phyloP scores from a whole-genome alignment of 768 basidiomycete genomes.

The Thelephora aurantiotincta region DNA sequence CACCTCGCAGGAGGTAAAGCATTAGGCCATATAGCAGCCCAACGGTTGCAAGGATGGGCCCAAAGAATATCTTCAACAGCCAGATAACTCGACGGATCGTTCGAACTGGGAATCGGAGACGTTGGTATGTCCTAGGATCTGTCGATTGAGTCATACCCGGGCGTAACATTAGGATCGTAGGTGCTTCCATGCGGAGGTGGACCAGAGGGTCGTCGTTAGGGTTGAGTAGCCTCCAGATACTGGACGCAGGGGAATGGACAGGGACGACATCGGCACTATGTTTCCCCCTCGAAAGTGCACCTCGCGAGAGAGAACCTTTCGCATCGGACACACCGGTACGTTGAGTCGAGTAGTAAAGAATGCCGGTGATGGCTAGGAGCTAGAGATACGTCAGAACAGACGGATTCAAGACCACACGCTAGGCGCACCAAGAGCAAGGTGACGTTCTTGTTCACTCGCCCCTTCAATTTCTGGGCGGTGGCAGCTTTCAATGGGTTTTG shows the following conservation, averaged over 20 bases:
- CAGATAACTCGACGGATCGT: constrained; percentile 50
- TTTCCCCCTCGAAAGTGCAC: constrained; percentile 12
- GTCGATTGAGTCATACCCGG: constrained; percentile 19
- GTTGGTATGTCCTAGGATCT: constrained; percentile 2
- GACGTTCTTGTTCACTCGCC: constrained; percentile 63
- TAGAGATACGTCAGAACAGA: constrained; percentile 14
- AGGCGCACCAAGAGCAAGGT: constrained; percentile 59
- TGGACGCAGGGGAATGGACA: constrained; percentile 35
- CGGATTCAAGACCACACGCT: neutral
- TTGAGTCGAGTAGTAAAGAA: constrained; percentile 61
- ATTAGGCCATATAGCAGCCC: constrained; percentile 60
- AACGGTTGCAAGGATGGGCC: constrained; percentile 76
- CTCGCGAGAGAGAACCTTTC: constrained; percentile 12
- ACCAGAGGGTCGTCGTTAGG: constrained; percentile 49
- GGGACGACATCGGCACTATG: constrained; percentile 8
- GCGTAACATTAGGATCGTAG: constrained; percentile 58
- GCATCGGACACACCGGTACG: constrained; percentile 7
- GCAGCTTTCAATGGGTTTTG: constrained; percentile 9
- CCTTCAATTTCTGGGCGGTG: constrained; percentile 8
- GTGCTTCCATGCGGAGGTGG: constrained; percentile 71
- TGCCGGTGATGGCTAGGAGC: constrained; percentile 66
- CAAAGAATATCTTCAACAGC: constrained; percentile 67
- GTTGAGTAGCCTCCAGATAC: constrained; percentile 69
- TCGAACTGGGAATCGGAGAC: constrained; percentile 28
- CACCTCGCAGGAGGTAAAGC: constrained; percentile 79